Percentiles rank a stretch among this genome's conserved stretches.
These are phyloP conservation scores for Pseudocercospora fuligena DNA, from an alignment of 2,329 filamentous ascomycete species.

Conservation along the genomic window DNA sequence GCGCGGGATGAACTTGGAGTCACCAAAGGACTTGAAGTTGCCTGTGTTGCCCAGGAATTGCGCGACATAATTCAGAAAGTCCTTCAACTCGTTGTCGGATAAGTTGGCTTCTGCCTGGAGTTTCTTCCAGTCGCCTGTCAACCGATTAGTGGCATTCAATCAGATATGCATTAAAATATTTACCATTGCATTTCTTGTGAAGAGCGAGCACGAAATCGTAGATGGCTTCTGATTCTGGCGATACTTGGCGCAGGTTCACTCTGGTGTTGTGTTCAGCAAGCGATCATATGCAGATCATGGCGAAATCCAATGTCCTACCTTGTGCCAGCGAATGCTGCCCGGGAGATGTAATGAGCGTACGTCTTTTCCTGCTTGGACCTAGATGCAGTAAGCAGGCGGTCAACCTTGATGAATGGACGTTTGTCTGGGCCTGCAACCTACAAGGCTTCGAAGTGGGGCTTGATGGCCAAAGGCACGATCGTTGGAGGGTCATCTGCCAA, in stretches of 20 bases:
- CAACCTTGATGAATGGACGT: slow-evolving; percentile 7
- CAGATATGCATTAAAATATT: slow-evolving; percentile 3
- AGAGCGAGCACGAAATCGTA: slow-evolving; percentile 61
- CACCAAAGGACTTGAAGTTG: slow-evolving; percentile 33
- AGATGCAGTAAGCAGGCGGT: background rate
- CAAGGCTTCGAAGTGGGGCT: slow-evolving; percentile 85
- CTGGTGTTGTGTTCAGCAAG: slow-evolving; percentile 27
- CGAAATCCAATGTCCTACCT: slow-evolving; percentile 14
- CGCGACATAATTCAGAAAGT: slow-evolving; percentile 50
- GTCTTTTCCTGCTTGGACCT: slow-evolving; percentile 65
- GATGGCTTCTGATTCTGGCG: slow-evolving; percentile 56
- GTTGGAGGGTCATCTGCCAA: slow-evolving; percentile 89
- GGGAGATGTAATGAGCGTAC: slow-evolving; percentile 88
- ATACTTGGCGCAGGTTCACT: slow-evolving; percentile 59
- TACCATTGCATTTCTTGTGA: slow-evolving; percentile 49
- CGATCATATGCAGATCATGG: too few relatives aligned
- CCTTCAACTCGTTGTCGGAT: slow-evolving; percentile 46
- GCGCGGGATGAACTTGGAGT: slow-evolving; percentile 59
- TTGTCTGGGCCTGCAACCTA: background rate
- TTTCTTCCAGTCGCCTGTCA: slow-evolving; percentile 54
- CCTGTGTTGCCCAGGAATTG: slow-evolving; percentile 60
- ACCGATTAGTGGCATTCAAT: slow-evolving; percentile 15
- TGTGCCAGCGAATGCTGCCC: slow-evolving; percentile 55
- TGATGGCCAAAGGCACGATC: slow-evolving; percentile 85
- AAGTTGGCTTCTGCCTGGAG: slow-evolving; percentile 50